phyloP scores from a whole-genome alignment of 129 eudicot species.

The Chrysanthemum makinoi region DNA sequence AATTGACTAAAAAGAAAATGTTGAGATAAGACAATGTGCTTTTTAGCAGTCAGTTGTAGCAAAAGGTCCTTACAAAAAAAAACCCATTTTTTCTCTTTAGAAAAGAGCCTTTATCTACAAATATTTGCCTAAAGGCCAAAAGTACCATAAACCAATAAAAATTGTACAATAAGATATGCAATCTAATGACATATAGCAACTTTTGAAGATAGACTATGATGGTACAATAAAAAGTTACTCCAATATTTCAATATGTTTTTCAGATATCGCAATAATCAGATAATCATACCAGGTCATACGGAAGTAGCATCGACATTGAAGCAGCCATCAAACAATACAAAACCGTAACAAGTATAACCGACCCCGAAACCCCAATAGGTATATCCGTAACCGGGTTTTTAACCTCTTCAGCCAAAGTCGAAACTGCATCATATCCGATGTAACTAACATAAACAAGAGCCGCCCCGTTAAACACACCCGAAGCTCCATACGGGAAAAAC shows the following conservation, averaged over 20 bases:
- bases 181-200: too few species aligned
- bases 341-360: constrained; percentile 75
- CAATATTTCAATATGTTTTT: too few species aligned
- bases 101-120: constrained; percentile 16
- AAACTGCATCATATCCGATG: constrained; percentile 95
- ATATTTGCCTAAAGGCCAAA: background rate
- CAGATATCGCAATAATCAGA: background rate
- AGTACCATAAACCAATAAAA: background rate
- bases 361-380: constrained; percentile 86
- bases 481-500: constrained; percentile 77
- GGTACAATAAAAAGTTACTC: background rate
- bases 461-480: constrained; percentile 92
- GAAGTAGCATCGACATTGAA: constrained; percentile 91
- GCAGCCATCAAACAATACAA: constrained; percentile 96
- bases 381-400: constrained; percentile 75
- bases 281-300: constrained; percentile 71
- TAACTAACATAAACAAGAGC: constrained; percentile 87
- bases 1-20: background rate
- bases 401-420: constrained; percentile 98
- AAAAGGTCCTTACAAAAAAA: constrained; percentile 22
- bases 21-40: constrained; percentile 34
- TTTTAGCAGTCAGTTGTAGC: constrained; percentile 17
- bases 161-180: constrained; percentile 10
- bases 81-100: background rate
- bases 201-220: too few species aligned